phyloP scores from a whole-genome alignment of 306 rosid species.

The Fagus sylvatica region DNA sequence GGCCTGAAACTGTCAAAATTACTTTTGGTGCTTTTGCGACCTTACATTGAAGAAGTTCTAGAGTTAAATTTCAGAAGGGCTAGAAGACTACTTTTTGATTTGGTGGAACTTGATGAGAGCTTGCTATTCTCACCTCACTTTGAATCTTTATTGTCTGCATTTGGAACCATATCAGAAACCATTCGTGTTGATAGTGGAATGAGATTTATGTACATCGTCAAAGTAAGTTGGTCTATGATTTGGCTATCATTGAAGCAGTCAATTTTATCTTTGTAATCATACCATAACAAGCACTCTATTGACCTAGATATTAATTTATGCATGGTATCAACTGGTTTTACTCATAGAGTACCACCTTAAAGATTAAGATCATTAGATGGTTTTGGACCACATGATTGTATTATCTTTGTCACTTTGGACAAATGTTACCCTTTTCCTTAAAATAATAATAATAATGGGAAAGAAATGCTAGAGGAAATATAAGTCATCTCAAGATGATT shows the following conservation, averaged over 20 bases:
- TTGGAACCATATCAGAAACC: conserved; percentile 56
- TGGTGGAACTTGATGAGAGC: conserved; percentile 66
- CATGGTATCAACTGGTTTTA: background rate
- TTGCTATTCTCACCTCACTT: conserved; percentile 60
- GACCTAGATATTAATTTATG: conserved; percentile 6
- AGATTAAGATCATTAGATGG: background rate
- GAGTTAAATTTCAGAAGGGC: conserved; percentile 92
- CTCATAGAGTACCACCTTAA: background rate
- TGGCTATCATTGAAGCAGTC: conserved; percentile 9
- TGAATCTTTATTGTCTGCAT: conserved; percentile 71
- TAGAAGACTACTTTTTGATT: conserved; percentile 71
- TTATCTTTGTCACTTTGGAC: conserved; percentile 2
- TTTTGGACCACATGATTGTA: background rate
- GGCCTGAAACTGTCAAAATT: conserved; percentile 87
- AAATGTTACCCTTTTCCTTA: background rate
- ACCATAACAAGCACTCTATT: conserved; percentile 7
- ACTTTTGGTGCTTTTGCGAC: conserved; percentile 77
- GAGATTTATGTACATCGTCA: conserved; percentile 74
- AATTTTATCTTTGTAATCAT: conserved; percentile 4
- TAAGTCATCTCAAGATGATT: background rate
- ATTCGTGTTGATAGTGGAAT: conserved; percentile 76
- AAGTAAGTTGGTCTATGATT: conserved; percentile 59
- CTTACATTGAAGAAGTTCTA: conserved; percentile 89
- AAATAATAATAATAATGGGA: background rate
- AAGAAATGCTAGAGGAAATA: background rate